Conservation (phyloP, 306 rosid genomes). For the Delonix regia region DNA sequence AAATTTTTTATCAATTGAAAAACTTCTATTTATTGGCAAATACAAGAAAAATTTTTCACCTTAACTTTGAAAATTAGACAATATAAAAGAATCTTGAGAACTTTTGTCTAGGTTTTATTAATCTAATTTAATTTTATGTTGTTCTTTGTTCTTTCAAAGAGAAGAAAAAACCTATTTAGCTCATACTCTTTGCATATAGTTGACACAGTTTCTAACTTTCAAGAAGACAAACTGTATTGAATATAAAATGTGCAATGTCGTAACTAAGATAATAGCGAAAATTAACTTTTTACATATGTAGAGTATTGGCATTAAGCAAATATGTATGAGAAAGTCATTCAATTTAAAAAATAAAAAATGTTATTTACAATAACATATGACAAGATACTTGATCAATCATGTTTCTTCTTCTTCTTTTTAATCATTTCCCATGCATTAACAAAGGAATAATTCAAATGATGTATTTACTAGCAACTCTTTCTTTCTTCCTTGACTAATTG, state of each 20-base stretch:
- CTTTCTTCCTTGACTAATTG: neutral
- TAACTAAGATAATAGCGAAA: neutral
- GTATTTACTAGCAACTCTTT: neutral
- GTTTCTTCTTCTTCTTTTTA: neutral
- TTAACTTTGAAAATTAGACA: too few species aligned
- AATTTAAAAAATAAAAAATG: neutral
- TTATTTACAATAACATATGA: neutral
- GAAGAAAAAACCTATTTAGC: neutral
- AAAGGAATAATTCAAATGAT: neutral
- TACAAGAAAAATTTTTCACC: neutral
- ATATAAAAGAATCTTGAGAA: too few species aligned
- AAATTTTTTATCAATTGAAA: constrained; percentile 12
- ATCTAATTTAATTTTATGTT: neutral
- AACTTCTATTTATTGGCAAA: neutral
- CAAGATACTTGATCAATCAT: neutral
- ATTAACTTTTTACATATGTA: constrained; percentile 6
- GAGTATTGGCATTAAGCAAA: neutral
- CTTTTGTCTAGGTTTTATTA: too few species aligned
- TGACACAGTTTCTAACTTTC: constrained; percentile 58
- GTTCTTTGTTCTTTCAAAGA: neutral
- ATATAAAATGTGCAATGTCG: constrained; percentile 14
- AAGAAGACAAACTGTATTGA: neutral
- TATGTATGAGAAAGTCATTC: neutral
- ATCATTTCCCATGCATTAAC: too few species aligned
- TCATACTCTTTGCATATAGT: constrained; percentile 62